Evolutionary conservation across 2,329 filamentous ascomycete genomes (phyloP).

Genomic region (Leptodontidium sp.): DNA sequence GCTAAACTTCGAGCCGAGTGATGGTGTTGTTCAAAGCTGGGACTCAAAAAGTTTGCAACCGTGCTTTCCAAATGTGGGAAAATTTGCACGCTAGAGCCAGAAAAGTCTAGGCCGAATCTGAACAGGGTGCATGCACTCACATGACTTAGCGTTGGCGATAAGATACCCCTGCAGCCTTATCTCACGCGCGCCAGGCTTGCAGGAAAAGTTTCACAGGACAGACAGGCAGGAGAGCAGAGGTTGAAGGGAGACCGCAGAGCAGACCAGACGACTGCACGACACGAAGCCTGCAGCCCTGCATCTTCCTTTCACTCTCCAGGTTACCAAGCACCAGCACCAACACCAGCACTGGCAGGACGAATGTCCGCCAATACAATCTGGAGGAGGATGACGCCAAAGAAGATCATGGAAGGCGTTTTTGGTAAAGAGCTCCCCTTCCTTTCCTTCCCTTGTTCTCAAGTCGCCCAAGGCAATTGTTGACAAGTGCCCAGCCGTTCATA

Average conservation of each 20-base stretch:
- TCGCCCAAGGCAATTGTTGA: constrained; percentile 20
- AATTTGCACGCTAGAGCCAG: neutral
- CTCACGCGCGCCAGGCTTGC: neutral
- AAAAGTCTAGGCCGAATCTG: neutral
- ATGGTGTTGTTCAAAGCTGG: no score
- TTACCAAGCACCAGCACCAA: no score
- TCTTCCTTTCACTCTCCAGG: neutral
- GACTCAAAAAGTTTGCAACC: neutral
- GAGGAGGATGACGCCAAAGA: constrained; percentile 47
- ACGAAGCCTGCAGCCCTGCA: neutral
- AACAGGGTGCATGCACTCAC: neutral
- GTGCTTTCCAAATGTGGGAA: neutral
- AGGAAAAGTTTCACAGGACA: constrained; percentile 1
- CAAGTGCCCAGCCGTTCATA: constrained; percentile 78
- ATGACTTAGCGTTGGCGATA: constrained; percentile 2
- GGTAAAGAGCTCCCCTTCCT: constrained; percentile 51
- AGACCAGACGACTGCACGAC: neutral
- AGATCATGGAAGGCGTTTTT: constrained; percentile 69
- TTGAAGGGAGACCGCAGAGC: neutral
- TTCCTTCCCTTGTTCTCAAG: neutral
- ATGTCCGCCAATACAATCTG: constrained; percentile 36
- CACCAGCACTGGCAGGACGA: constrained; percentile 19
- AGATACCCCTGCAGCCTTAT: constrained; percentile 4
- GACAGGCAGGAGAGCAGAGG: neutral
- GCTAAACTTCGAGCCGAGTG: neutral